Evolutionary conservation across 2,329 filamentous ascomycete genomes (phyloP).

Genomic region (Diaporthe vexans): DNA sequence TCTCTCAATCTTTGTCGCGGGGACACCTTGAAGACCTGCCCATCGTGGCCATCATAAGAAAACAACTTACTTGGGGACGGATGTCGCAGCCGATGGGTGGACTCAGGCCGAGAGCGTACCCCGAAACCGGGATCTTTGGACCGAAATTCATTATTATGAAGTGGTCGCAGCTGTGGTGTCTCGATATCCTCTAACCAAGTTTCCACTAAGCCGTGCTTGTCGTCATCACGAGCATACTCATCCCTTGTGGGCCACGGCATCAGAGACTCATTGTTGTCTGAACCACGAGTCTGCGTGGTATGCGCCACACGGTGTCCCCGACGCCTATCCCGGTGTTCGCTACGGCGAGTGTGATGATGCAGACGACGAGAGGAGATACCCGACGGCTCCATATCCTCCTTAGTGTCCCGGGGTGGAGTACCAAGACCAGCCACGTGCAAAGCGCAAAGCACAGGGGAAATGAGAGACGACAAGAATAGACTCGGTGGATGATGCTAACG

Average conservation of each 20-base stretch:
- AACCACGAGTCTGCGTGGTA: not conserved
- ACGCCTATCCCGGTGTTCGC: not conserved
- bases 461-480: constrained; percentile 3
- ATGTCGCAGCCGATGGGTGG: not conserved
- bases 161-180: not conserved
- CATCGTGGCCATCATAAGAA: not conserved
- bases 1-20: not conserved
- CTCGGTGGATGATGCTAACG: constrained; percentile 14
- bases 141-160: not conserved
- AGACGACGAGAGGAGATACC: not conserved
- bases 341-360: constrained; percentile 6
- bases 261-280: not conserved
- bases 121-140: not conserved
- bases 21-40: not conserved
- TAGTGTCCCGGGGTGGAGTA: not conserved
- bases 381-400: constrained; percentile 19
- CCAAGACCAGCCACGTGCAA: not conserved
- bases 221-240: not conserved
- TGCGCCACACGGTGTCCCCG: constrained; percentile 1
- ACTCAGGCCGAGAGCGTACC: not conserved
- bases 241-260: not conserved
- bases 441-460: not conserved
- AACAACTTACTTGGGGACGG: not conserved
- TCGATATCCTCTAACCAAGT: constrained; percentile 34
- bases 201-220: constrained; percentile 17